Conservation (phyloP, 2,329 filamentous ascomycete genomes). For the Diaporthe vexans region DNA sequence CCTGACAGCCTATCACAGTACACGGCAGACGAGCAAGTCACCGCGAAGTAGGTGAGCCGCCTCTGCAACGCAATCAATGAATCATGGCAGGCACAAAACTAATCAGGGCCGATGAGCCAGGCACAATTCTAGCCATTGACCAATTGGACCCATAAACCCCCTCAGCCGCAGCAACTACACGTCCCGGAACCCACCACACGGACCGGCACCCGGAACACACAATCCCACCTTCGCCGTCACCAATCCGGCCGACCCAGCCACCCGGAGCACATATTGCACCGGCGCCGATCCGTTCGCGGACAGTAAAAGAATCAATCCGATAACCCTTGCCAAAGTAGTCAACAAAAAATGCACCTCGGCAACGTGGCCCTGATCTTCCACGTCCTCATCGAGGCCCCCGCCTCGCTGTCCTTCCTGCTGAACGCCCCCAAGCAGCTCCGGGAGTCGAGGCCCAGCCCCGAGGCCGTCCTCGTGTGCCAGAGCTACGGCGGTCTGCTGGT, state of each 20-base stretch:
- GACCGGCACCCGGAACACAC: not conserved
- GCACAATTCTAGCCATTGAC: slow-evolving; percentile 2
- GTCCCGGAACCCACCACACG: not conserved
- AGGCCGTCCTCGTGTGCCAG: slow-evolving; percentile 59
- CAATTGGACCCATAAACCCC: slow-evolving; percentile 4
- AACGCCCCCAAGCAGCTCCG: slow-evolving; percentile 57
- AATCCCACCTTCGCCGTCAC: not conserved
- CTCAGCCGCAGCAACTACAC: slow-evolving; percentile 10
- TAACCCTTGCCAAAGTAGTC: not conserved
- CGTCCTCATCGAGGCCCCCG: slow-evolving; percentile 45
- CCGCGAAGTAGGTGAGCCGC: not conserved
- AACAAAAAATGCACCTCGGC: slow-evolving; percentile 29
- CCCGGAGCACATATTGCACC: slow-evolving; percentile 10
- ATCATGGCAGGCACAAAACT: slow-evolving; percentile 8
- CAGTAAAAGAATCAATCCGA: not conserved
- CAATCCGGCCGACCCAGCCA: slow-evolving; percentile 21
- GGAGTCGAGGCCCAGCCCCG: slow-evolving; percentile 52
- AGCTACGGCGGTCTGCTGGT: slow-evolving; percentile 64
- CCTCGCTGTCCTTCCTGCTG: slow-evolving; percentile 62
- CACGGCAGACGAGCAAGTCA: not conserved
- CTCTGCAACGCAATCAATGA: slow-evolving; percentile 28
- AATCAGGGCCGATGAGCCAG: not conserved
- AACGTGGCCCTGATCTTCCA: slow-evolving; percentile 36
- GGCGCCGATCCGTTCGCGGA: not conserved
- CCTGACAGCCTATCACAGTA: not conserved